Conservation (phyloP, 1,284 basidiomycete genomes). For the Ceratobasidium sp. region DNA sequence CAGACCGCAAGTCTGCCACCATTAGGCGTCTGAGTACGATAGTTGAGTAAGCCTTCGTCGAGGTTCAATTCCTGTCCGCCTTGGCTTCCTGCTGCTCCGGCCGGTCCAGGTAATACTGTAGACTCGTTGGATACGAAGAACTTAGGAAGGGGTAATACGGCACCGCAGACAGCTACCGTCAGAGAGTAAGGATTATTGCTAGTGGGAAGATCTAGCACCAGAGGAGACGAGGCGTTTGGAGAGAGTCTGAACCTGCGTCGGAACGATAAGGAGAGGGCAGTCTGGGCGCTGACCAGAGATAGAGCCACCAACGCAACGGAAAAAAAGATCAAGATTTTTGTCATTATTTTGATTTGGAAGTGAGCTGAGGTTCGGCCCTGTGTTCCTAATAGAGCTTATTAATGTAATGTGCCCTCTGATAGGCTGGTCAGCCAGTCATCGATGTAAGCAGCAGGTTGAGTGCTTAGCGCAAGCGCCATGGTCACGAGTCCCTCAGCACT, state of each 20-base stretch:
- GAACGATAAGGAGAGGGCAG: slow-evolving; percentile 42
- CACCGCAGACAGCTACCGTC: slow-evolving; percentile 70
- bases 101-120: slow-evolving; percentile 60
- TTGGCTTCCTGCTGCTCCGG: slow-evolving; percentile 56
- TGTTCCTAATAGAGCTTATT: too few species aligned
- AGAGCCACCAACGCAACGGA: neutral
- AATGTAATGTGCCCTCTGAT: too few species aligned
- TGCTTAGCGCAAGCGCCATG: too few species aligned
- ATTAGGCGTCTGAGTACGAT: slow-evolving; percentile 63
- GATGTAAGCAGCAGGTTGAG: too few species aligned
- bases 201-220: slow-evolving; percentile 55
- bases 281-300: slow-evolving; percentile 1
- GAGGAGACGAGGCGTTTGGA: slow-evolving; percentile 57
- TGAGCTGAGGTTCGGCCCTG: too few species aligned
- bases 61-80: slow-evolving; percentile 67
- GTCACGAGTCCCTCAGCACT: too few species aligned
- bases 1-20: slow-evolving; percentile 68
- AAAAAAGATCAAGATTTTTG: neutral
- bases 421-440: too few species aligned
- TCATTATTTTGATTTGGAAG: too few species aligned
- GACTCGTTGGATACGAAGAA: slow-evolving; percentile 72
- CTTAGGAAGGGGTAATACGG: slow-evolving; percentile 58
- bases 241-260: slow-evolving; percentile 56
- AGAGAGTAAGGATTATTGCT: slow-evolving; percentile 54
- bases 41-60: slow-evolving; percentile 69